A percentile compares a stretch with the other conserved stretches of the same genome.
Evolutionary conservation across 345 rosid species (phyloP).

Genomic region (Euphorbia pulcherrima): DNA sequence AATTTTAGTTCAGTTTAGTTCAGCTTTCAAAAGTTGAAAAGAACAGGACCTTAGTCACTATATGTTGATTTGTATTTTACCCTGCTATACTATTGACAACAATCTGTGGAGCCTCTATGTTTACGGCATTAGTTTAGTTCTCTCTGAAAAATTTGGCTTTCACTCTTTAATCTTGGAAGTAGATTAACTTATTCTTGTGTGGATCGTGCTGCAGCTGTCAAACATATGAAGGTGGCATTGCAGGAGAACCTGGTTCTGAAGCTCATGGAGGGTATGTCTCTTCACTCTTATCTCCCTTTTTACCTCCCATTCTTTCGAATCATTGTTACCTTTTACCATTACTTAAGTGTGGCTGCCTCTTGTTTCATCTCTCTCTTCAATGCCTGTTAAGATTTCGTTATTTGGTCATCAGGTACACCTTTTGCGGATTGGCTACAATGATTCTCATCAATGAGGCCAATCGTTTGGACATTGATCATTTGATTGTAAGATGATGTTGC

Average conservation of each 20-base stretch:
- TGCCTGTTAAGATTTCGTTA: slow-evolving; percentile 12
- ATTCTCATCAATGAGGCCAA: slow-evolving; percentile 67
- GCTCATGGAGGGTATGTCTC: slow-evolving; percentile 98
- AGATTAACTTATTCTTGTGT: neutral
- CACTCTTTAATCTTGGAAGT: neutral
- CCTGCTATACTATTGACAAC: neutral
- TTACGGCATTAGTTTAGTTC: neutral
- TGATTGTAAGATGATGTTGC: slow-evolving; percentile 51
- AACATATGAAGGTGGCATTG: slow-evolving; percentile 97
- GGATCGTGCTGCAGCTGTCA: slow-evolving; percentile 62
- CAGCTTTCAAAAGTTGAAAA: no score
- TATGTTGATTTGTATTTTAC: neutral
- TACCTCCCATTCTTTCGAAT: neutral
- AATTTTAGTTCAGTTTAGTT: no score
- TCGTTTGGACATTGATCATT: slow-evolving; percentile 60
- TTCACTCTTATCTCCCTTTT: slow-evolving; percentile 4
- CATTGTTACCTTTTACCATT: neutral
- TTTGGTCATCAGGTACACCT: slow-evolving; percentile 63
- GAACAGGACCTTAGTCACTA: no score
- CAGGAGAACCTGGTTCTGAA: slow-evolving; percentile 96
- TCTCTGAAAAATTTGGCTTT: slow-evolving; percentile 3
- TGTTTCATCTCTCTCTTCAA: neutral
- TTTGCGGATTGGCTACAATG: slow-evolving; percentile 96
- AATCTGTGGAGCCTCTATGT: neutral
- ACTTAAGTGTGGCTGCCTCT: neutral